Conservation (phyloP, 805 yeast genomes). For the Yamadazyma sp. region DNA sequence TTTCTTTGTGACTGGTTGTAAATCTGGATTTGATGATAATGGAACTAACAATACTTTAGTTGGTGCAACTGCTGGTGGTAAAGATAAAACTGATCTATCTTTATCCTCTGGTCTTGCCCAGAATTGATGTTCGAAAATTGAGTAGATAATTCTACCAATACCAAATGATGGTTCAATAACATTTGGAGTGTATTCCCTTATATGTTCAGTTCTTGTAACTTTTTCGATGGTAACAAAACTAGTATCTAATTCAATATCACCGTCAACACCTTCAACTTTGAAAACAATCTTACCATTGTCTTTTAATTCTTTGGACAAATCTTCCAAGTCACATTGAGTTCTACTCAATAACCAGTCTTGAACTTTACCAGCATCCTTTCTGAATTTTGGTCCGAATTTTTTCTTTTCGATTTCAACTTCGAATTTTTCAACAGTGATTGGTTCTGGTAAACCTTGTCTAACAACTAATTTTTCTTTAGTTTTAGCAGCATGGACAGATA, state of each 20-base stretch:
- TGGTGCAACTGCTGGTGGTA: constrained; percentile 96
- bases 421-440: constrained; percentile 74
- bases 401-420: constrained; percentile 90
- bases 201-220: constrained; percentile 78
- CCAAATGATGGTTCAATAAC: constrained; percentile 99
- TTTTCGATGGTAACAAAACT: constrained; percentile 73
- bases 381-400: constrained; percentile 96
- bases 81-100: constrained; percentile 81
- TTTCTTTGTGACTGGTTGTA: constrained; percentile 69
- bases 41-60: constrained; percentile 96
- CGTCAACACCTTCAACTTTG: constrained; percentile 62
- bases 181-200: constrained; percentile 93
- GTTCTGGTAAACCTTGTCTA: constrained; percentile 83
- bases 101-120: constrained; percentile 91
- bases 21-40: constrained; percentile 76
- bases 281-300: constrained; percentile 61
- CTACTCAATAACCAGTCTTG: constrained; percentile 73
- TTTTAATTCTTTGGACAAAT: constrained; percentile 65
- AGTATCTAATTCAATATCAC: constrained; percentile 66
- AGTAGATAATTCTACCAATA: constrained; percentile 94
- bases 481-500: constrained; percentile 90
- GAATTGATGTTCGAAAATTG: constrained; percentile 90
- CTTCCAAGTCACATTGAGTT: constrained; percentile 82
- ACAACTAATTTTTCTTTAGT: constrained; percentile 95
- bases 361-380: constrained; percentile 93